Base-by-base conservation (phyloP, 371 early-diverging fungal species). In the Mortierella polycephala region DNA sequence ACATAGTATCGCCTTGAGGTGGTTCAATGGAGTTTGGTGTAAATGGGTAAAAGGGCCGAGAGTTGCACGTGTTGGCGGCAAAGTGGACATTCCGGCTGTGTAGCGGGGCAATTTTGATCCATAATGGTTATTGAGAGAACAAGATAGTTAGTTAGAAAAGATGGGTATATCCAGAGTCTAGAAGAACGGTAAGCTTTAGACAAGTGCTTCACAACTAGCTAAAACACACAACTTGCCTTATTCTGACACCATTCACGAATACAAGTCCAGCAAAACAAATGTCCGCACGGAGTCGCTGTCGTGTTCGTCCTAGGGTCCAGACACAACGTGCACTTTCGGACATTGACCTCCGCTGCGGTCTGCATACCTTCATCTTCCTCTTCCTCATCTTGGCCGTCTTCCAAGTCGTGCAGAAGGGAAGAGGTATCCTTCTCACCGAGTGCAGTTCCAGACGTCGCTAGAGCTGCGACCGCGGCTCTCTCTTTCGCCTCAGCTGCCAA, bases 251-350 rank as follows among this genome's bases (percentile, higher is more conserved):
- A 96, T 80, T 95, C 95, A 23, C 92, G 85, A 47, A 94, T 91
- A 72, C 97, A 97, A 13, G 81, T 89, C 96, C 96, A 97, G 81
- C 97, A 97, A 71, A 96, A 96, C 72, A 97, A 69, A 81, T 97
- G 97, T 0, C 97, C 97, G 79, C 97, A 97, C 4, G 94, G 92
- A 0, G 97, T 95, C 0, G 93, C 87, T 0, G 96, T 95, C 0
- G 95, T 89, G 40, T 85, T 80, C 44, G 85, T 92, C 21, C 96
- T 90, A 21, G 83, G 87, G 44, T 91, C 90, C 23, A 96, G 83
- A 62, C 97, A 97, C 50, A 97, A 83, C 0, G 93, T 95, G 75
- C 97, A 97, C 71, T 93, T 94, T 14, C 87, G 44, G 18, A 64
- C 67, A 14, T 70, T 71, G 53, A 67, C 61, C 55, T 70, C 53